Conservation (phyloP, 2,329 filamentous ascomycete species). For the Orbilia javanica region DNA sequence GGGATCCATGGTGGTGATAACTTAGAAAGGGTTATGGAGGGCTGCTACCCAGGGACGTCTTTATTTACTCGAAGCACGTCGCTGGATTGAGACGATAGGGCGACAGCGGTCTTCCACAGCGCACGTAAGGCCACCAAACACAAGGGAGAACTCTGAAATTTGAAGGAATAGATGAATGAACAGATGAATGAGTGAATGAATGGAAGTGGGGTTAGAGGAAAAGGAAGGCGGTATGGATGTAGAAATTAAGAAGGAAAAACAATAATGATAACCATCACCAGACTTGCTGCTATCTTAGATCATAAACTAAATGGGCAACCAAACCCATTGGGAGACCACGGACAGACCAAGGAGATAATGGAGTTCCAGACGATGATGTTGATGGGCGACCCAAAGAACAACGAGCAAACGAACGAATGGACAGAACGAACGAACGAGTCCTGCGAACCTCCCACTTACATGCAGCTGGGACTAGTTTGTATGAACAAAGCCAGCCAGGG, state of each 20-base stretch:
- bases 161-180: not conserved
- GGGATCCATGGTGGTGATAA: slow-evolving; percentile 39
- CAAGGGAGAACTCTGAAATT: slow-evolving; percentile 30
- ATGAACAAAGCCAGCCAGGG: not conserved
- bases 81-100: slow-evolving; percentile 6
- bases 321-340: slow-evolving; percentile 25
- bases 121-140: slow-evolving; percentile 8
- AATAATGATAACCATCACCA: slow-evolving; percentile 11
- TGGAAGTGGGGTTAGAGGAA: slow-evolving; percentile 37
- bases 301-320: slow-evolving; percentile 3
- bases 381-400: slow-evolving; percentile 8
- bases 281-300: not conserved
- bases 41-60: slow-evolving; percentile 3
- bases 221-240: slow-evolving; percentile 1
- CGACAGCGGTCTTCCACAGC: slow-evolving; percentile 18
- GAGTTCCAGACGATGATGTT: slow-evolving; percentile 11
- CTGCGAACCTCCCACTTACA: not conserved
- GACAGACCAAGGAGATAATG: slow-evolving; percentile 12
- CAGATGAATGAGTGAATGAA: too few species aligned
- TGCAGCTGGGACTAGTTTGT: slow-evolving; percentile 7
- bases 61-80: slow-evolving; percentile 19
- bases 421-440: not conserved
- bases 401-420: not conserved
- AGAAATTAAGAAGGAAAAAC: not conserved
- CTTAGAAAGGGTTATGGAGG: not conserved